Evolutionary conservation across 1,284 basidiomycete species (phyloP).

Genomic region (Thelephora terrestris): DNA sequence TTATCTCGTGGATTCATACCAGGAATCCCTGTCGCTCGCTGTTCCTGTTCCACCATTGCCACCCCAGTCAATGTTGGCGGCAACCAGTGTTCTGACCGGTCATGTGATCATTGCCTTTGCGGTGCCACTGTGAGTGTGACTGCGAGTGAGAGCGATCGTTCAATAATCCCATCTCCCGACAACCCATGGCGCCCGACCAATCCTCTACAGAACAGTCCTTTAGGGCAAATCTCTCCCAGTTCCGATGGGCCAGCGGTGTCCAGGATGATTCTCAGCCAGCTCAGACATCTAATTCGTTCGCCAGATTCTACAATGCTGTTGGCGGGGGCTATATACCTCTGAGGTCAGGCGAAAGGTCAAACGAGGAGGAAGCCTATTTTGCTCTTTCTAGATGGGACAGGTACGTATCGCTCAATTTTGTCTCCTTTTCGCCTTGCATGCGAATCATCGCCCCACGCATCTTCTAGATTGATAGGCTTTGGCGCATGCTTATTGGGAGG

Average conservation of each 20-base stretch:
- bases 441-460: neutral
- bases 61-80: no score
- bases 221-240: conserved; percentile 63
- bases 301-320: conserved; percentile 67
- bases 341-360: conserved; percentile 71
- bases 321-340: conserved; percentile 84
- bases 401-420: conserved; percentile 30
- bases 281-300: conserved; percentile 44
- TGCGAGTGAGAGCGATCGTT: no score
- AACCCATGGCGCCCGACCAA: conserved; percentile 16
- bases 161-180: no score
- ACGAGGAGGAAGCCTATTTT: conserved; percentile 96
- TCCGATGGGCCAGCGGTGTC: conserved; percentile 74
- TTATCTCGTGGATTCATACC: no score
- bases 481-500: conserved; percentile 85
- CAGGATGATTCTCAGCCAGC: conserved; percentile 59
- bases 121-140: no score
- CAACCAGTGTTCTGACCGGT: no score
- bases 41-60: no score
- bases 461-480: conserved; percentile 79
- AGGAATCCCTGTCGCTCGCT: no score
- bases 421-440: neutral
- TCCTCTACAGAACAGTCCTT: conserved; percentile 56
- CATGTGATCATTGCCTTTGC: no score
- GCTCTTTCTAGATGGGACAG: conserved; percentile 87